These are phyloP conservation scores for Diaporthe batatas DNA, from an alignment of 2,329 filamentous ascomycete genomes.

Conservation along the genomic window DNA sequence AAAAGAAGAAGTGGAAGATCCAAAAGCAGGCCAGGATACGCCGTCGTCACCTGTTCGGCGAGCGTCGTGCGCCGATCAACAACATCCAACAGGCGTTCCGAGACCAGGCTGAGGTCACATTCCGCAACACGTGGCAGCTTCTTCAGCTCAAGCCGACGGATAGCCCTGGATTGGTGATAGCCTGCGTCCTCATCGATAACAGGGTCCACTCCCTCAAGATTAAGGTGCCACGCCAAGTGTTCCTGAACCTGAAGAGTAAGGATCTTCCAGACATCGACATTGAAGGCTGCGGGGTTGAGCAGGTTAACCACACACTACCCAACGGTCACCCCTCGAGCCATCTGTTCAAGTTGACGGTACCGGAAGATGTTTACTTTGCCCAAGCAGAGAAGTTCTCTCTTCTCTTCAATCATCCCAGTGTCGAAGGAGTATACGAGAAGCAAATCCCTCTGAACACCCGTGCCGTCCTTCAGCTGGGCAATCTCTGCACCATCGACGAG, in stretches of 20 bases:
- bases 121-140: slow-evolving; percentile 95
- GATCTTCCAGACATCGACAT: slow-evolving; percentile 92
- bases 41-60: slow-evolving; percentile 92
- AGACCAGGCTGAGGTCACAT: slow-evolving; percentile 91
- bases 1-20: slow-evolving; percentile 99
- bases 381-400: slow-evolving; percentile 86
- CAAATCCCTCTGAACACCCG: slow-evolving; percentile 89
- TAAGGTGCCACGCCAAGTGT: slow-evolving; percentile 89
- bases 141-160: slow-evolving; percentile 88
- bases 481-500: slow-evolving; percentile 93
- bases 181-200: slow-evolving; percentile 92
- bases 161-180: slow-evolving; percentile 86
- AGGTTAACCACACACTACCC: slow-evolving; percentile 91
- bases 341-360: slow-evolving; percentile 92
- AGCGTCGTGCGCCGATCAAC: slow-evolving; percentile 76
- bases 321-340: slow-evolving; percentile 96
- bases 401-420: slow-evolving; percentile 91
- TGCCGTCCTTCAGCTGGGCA: slow-evolving; percentile 90
- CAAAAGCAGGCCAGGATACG: slow-evolving; percentile 91
- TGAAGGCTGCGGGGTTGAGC: slow-evolving; percentile 87
- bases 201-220: slow-evolving; percentile 92
- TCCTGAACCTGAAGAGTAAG: slow-evolving; percentile 89
- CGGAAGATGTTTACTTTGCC: slow-evolving; percentile 87
- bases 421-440: slow-evolving; percentile 97
- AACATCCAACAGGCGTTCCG: slow-evolving; percentile 81